Conservation (phyloP, 2,329 filamentous ascomycete species). For the Neofusicoccum parvum region DNA sequence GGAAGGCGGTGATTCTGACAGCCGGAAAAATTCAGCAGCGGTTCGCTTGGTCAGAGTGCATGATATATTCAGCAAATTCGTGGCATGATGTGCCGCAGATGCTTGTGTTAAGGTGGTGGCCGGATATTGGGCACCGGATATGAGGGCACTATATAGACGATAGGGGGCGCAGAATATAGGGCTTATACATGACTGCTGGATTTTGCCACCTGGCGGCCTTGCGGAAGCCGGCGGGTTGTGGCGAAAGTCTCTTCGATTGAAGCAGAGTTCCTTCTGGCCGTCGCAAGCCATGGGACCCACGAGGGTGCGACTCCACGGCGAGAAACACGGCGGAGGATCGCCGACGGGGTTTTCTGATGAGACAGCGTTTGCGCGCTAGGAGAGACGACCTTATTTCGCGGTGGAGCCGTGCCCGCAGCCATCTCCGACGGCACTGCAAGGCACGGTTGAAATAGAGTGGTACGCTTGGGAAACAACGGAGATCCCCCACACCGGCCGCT, state of each 20-base stretch:
- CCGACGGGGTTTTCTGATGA: not conserved
- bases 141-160: not conserved
- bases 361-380: conserved; percentile 5
- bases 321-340: not conserved
- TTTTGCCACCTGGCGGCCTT: conserved; percentile 1
- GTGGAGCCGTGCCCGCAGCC: conserved; percentile 6
- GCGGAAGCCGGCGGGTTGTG: not conserved
- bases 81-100: too few relatives aligned
- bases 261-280: not conserved
- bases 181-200: not conserved
- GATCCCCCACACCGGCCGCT: conserved; percentile 2
- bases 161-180: not conserved
- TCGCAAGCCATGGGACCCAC: not conserved
- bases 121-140: not conserved
- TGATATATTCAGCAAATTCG: too few relatives aligned
- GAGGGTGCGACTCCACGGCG: not conserved
- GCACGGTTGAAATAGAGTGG: conserved; percentile 1
- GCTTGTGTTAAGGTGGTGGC: not conserved
- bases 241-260: not conserved
- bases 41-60: too few relatives aligned
- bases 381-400: not conserved
- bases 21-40: too few relatives aligned
- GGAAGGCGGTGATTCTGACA: not conserved
- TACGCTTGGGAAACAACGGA: conserved; percentile 2
- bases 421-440: conserved; percentile 4